These are phyloP conservation scores for Ascochyta pisi DNA, from an alignment of 2,329 filamentous ascomycete genomes.

Conservation along the genomic window DNA sequence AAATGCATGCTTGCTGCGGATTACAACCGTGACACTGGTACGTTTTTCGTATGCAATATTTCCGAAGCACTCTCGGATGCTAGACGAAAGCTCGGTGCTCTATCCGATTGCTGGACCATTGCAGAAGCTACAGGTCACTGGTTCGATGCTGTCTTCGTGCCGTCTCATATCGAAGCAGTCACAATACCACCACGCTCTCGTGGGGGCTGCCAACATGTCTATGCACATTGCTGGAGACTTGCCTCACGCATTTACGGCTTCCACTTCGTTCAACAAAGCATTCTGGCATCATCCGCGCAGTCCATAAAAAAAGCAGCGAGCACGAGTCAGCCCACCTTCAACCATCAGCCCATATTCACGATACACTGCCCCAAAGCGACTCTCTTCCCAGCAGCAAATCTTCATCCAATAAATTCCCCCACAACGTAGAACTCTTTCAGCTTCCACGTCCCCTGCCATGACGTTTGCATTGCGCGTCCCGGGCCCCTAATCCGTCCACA, in stretches of 20 bases:
- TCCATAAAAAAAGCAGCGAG: neutral
- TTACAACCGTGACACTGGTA: constrained; percentile 1
- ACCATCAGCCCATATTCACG: constrained; percentile 2
- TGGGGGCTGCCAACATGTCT: too few species aligned
- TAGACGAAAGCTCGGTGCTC: neutral
- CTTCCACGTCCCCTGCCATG: constrained; percentile 5
- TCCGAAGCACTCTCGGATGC: neutral
- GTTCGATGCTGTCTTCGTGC: too few species aligned
- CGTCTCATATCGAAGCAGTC: neutral
- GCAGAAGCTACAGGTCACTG: neutral
- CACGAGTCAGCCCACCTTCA: neutral
- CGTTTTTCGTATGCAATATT: neutral
- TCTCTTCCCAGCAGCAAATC: neutral
- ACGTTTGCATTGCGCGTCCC: constrained; percentile 14
- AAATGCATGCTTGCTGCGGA: constrained; percentile 9
- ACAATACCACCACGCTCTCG: neutral
- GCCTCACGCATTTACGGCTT: neutral
- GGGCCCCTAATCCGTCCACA: neutral
- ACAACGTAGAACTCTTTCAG: constrained; percentile 4
- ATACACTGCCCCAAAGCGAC: constrained; percentile 1
- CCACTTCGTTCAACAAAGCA: neutral
- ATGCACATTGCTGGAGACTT: neutral
- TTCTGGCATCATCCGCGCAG: neutral
- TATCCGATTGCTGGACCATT: neutral
- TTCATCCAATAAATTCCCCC: constrained; percentile 4